Percentiles rank a stretch among this genome's conserved stretches.
phyloP scores from a whole-genome alignment of 2,329 filamentous ascomycete genomes.

The Fusarium hostae region DNA sequence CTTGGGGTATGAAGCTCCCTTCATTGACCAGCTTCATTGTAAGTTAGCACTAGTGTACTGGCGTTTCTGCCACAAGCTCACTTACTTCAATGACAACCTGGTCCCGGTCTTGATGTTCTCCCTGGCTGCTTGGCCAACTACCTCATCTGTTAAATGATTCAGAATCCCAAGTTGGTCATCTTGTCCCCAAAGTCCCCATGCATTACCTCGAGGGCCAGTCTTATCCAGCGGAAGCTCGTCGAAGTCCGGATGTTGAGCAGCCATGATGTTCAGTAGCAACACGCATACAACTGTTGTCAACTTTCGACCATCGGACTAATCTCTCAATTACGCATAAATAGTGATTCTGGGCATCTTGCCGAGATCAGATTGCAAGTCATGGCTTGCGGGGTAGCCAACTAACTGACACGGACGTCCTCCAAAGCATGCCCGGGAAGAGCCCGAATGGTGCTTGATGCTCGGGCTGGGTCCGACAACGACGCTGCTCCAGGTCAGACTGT shows the following conservation, averaged over 20 bases:
- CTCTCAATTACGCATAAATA: neutral
- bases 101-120: slow-evolving; percentile 12
- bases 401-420: neutral
- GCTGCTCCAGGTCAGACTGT: neutral
- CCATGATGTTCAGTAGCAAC: neutral
- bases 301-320: rapidly evolving
- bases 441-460: neutral
- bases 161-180: slow-evolving; percentile 18
- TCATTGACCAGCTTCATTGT: slow-evolving; percentile 22
- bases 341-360: neutral
- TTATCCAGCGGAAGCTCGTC: slow-evolving; percentile 11
- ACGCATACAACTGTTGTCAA: rapidly evolving
- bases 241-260: neutral
- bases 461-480: neutral
- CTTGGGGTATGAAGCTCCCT: slow-evolving; percentile 32
- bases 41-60: neutral
- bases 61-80: rapidly evolving
- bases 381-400: neutral
- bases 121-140: neutral
- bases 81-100: slow-evolving; percentile 17
- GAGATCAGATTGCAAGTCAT: neutral
- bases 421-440: neutral
- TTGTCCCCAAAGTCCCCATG: slow-evolving; percentile 13
- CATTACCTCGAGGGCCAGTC: slow-evolving; percentile 9
- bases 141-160: slow-evolving; percentile 4